Percentiles rank a stretch among this genome's conserved stretches.
Conservation (phyloP, 2,329 filamentous ascomycete species). For the Tolypocladium ophioglossoides region DNA sequence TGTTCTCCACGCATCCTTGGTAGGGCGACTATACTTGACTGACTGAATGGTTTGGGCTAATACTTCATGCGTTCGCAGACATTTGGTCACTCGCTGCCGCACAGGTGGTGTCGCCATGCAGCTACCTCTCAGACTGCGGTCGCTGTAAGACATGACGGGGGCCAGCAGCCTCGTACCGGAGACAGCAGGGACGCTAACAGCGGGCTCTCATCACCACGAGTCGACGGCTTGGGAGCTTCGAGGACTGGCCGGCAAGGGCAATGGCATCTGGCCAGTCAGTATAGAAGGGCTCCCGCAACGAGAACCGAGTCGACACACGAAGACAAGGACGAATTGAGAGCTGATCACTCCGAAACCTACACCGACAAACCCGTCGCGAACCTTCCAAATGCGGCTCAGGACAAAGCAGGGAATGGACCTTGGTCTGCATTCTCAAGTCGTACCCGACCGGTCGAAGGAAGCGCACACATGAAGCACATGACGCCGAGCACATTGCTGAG, state of each 20-base stretch:
- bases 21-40: slow-evolving; percentile 4
- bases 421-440: neutral
- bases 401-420: neutral
- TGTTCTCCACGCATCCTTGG: slow-evolving; percentile 10
- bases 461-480: slow-evolving; percentile 8
- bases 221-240: neutral
- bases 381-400: neutral
- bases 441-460: neutral
- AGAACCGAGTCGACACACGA: neutral
- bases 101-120: neutral
- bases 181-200: neutral
- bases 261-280: neutral
- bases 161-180: neutral
- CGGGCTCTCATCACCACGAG: neutral
- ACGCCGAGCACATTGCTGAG: slow-evolving; percentile 15
- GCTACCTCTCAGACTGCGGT: slow-evolving; percentile 3
- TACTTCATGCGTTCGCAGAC: slow-evolving; percentile 1
- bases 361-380: neutral
- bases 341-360: neutral
- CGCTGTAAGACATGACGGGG: neutral
- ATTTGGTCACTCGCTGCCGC: neutral
- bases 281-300: neutral
- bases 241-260: neutral
- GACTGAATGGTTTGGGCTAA: neutral
- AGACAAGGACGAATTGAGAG: neutral